Percentiles rank a stretch among this genome's conserved stretches.
Conservation (phyloP, 257 asterid genomes). For the Haberlea rhodopensis region DNA sequence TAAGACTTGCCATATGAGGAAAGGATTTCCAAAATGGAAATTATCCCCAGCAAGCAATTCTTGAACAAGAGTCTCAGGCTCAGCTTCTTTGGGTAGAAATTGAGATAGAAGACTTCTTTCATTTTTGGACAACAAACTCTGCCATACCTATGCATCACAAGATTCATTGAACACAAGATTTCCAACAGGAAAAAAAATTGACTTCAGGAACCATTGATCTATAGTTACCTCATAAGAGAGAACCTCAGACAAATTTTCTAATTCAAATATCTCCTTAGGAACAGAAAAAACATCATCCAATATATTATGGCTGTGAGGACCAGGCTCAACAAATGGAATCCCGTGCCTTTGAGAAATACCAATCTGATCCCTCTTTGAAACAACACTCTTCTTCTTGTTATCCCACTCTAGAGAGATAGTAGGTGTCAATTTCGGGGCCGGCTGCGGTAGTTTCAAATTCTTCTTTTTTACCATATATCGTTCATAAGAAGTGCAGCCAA, state of each 20-base stretch:
- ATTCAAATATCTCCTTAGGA: constrained; percentile 66
- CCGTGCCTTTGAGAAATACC: constrained; percentile 65
- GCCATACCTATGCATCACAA: constrained; percentile 84
- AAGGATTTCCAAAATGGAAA: constrained; percentile 83
- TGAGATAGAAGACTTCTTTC: constrained; percentile 62
- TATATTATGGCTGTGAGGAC: constrained; percentile 35
- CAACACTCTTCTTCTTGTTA: constrained; percentile 61
- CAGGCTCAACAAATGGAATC: constrained; percentile 51
- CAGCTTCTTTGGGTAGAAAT: constrained; percentile 61
- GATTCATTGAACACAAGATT: constrained; percentile 25
- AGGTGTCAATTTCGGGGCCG: constrained; percentile 48
- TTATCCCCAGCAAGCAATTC: constrained; percentile 73
- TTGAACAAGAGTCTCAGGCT: constrained; percentile 49
- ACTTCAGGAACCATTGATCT: constrained; percentile 1
- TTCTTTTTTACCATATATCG: constrained; percentile 53
- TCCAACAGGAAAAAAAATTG: constrained; percentile 19
- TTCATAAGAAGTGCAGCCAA: constrained; percentile 51
- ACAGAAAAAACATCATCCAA: constrained; percentile 74
- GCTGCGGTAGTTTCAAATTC: constrained; percentile 43
- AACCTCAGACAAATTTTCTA: constrained; percentile 56
- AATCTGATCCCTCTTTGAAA: constrained; percentile 83
- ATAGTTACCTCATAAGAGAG: constrained; percentile 64
- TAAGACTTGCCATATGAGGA: constrained; percentile 63
- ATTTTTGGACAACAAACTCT: constrained; percentile 55
- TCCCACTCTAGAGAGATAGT: constrained; percentile 82